Base-by-base conservation (phyloP, 2,329 filamentous ascomycete genomes). In the Sphaerulina musiva region DNA sequence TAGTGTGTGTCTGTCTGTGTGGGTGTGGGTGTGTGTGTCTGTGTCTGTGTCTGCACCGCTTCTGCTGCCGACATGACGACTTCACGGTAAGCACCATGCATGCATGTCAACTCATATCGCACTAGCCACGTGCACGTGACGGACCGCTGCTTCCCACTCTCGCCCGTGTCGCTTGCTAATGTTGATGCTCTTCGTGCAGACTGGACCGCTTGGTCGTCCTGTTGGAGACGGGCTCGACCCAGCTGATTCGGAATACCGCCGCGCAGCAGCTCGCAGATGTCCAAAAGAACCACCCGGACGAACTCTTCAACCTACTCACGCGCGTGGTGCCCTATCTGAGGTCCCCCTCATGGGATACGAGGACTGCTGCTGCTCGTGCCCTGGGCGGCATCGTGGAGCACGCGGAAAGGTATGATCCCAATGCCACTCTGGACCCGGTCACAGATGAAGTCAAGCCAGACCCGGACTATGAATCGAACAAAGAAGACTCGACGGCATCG, bases 231-330 rank as follows among this genome's bases (percentile, higher is more conserved):
- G 93, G 93, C 65, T 97, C 92, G 74, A 98, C 93, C 57, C 86
- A 87, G 69, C 79, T 98, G 62, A 97, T 98, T 69, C 86, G 95
- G 63, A 95, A 96, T 69, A 98, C 93, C 59, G 95, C 93, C 59
- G 93, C 95, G 58, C 90, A 95, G 68, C 93, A 98, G 74, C 80
- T 98, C 59, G 93, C 91, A 58, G 93, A 98, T 73, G 93, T 95
- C 72, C 95, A 98, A 73, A 97, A 96, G 70, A 88, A 93, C 71
- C 93, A 97, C 66, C 93, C 93, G 0, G 92, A 98, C 73, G 95
- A 98, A 71, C 78, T 98, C 1, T 97, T 97, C 74, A 96, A 97
- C 68, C 80, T 98, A 6, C 80, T 98, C 10, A 92, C 89, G 31
- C 81, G 92, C 57, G 91, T 98, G 32, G 85, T 98, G n/a, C 92